These are phyloP conservation scores for Luffa acutangula DNA, from an alignment of 306 rosid species.

Conservation along the genomic window DNA sequence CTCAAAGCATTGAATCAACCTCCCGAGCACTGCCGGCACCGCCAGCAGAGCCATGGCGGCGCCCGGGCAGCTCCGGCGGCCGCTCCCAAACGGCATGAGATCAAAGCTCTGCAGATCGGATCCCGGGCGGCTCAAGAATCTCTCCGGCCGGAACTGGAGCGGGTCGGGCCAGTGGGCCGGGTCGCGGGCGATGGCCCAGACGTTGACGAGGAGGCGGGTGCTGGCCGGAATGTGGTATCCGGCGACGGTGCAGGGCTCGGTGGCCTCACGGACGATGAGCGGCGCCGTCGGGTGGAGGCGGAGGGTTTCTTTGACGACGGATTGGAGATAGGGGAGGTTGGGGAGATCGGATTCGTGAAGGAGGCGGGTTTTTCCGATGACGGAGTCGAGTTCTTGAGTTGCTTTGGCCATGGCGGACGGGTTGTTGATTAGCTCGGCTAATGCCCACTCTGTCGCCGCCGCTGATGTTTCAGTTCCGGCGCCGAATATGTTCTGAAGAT, in stretches of 20 bases:
- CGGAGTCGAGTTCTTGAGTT: constrained; percentile 42
- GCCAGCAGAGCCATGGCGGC: constrained; percentile 46
- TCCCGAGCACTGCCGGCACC: constrained; percentile 39
- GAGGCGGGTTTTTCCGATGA: constrained; percentile 31
- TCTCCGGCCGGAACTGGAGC: neutral
- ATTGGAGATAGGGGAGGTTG: constrained; percentile 59
- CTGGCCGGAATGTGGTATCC: neutral
- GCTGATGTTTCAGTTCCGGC: constrained; percentile 55
- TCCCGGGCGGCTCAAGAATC: neutral
- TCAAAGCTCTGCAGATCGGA: constrained; percentile 37
- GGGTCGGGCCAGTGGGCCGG: neutral
- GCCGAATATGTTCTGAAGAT: constrained; percentile 29
- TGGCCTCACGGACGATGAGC: constrained; percentile 40
- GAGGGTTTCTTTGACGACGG: constrained; percentile 63
- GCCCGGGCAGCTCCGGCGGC: constrained; percentile 79
- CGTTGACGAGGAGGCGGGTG: neutral
- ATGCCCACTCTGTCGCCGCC: constrained; percentile 39
- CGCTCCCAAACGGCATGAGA: constrained; percentile 58
- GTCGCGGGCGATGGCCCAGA: neutral
- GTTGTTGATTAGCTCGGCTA: constrained; percentile 58
- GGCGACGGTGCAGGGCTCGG: constrained; percentile 21
- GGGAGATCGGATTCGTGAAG: constrained; percentile 50
- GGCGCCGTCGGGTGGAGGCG: constrained; percentile 71
- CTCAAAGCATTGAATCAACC: constrained; percentile 70
- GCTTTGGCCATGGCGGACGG: constrained; percentile 47